These are phyloP conservation scores for Phytophthora pinifolia DNA, from an alignment of 352 stramenopile species.

Conservation along the genomic window DNA sequence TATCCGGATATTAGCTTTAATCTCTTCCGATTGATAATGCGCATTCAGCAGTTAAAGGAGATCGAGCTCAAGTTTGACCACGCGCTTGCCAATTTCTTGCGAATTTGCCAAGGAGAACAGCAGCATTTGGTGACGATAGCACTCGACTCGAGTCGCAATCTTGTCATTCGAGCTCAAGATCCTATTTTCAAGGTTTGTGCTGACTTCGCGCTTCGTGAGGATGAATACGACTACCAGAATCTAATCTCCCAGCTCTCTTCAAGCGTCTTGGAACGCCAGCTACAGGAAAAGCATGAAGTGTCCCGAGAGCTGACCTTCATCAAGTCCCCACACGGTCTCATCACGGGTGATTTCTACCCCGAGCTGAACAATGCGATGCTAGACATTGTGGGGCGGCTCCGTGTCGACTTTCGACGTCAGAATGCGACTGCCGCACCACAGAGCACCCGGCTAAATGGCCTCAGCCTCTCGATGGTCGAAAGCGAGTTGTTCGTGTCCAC, in stretches of 20 bases:
- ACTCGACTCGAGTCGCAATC: slow-evolving; percentile 20
- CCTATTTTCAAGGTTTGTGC: slow-evolving; percentile 59
- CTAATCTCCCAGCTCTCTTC: slow-evolving; percentile 22
- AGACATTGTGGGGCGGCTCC: slow-evolving; percentile 34
- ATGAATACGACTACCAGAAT: slow-evolving; percentile 50
- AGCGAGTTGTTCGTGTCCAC: slow-evolving; percentile 47
- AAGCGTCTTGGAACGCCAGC: slow-evolving; percentile 2
- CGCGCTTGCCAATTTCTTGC: slow-evolving; percentile 39
- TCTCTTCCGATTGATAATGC: slow-evolving; percentile 50
- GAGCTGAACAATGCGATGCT: slow-evolving; percentile 38
- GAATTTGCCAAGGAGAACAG: slow-evolving; percentile 44
- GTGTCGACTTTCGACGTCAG: slow-evolving; percentile 24
- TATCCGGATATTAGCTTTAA: slow-evolving; percentile 31
- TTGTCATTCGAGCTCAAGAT: slow-evolving; percentile 51
- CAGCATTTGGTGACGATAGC: slow-evolving; percentile 46
- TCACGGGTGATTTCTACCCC: slow-evolving; percentile 43
- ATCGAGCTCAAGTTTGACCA: slow-evolving; percentile 54
- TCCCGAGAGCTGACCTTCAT: slow-evolving; percentile 32
- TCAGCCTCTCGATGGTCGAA: slow-evolving; percentile 59
- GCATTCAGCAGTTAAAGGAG: slow-evolving; percentile 42
- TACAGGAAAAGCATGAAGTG: slow-evolving; percentile 20
- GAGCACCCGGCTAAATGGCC: slow-evolving; percentile 5
- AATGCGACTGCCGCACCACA: slow-evolving; percentile 3
- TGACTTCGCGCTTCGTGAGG: slow-evolving; percentile 45
- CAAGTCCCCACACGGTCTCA: slow-evolving; percentile 27